Base-by-base conservation (phyloP, 1,284 basidiomycete genomes). In the Pisolithus thermaeus region DNA sequence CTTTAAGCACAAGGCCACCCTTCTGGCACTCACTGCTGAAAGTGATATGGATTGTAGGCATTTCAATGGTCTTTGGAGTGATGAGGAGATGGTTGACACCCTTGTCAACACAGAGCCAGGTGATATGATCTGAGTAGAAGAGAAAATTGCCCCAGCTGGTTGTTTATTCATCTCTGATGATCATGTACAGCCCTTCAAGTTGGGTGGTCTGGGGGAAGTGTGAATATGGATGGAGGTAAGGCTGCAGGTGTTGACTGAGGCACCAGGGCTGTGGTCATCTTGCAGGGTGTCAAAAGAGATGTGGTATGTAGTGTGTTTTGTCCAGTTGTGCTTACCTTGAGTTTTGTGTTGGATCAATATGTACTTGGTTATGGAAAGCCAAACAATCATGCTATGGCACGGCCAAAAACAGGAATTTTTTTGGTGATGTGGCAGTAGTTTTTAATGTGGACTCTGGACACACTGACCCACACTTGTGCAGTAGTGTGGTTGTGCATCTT, bases 41-140 rank as follows among this genome's bases (percentile, higher is more conserved):
- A n/a, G 20, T 45, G 30, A 23, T 6, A 69, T 73, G 68, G 59
- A 80, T 87, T 20, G 88, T 92, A 2, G 89, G 89, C 0, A 89
- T 92, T 65, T 83, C 76, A 20, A 92, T 82, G 3, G 81, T 86
- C 73, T 91, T 90, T 37, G 88, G 82, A 14, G 94, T 72, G 25
- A 97, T 93, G 1, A 96, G 96, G 7, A 99, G 77, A 70, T 98
- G 93, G 70, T 99, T 98, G 53, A 98, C 73, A 16, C 95, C 91
- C 74, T 88, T 87, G 66, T 90, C 87, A 32, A 88, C 84, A 48
- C 87, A 75, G 52, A 89, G 63, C 42, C 87, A 74, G 60, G 89
- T 89, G 62, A 88, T 86, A 14, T 87, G 74, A 67, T 89, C 87
- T 4, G 91, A 92, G 67, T 97, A 98, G 74, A 99, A 99, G 59